Percentiles rank a stretch among this genome's conserved stretches.
These are phyloP conservation scores for Fragaria iinumae DNA, from an alignment of 306 rosid genomes.

Conservation along the genomic window DNA sequence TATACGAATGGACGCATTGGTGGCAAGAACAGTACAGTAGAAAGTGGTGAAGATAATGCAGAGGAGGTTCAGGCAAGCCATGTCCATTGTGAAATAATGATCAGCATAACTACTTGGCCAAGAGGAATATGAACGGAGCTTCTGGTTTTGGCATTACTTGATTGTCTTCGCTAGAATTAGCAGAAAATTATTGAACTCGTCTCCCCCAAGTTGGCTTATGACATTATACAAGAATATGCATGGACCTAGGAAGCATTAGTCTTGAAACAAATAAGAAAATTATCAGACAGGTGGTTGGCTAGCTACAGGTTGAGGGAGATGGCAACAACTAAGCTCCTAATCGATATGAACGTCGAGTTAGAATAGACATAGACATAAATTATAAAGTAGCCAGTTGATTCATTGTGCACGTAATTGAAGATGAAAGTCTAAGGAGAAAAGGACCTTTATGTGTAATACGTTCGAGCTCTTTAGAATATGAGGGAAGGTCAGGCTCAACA, in stretches of 20 bases:
- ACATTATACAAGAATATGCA: not conserved
- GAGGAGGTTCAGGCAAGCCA: constrained; percentile 4
- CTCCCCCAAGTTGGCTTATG: not conserved
- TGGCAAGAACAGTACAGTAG: not conserved
- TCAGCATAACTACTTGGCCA: not conserved
- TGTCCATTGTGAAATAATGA: not conserved
- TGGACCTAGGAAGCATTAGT: not conserved
- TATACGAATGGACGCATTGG: not conserved
- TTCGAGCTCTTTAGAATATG: not conserved
- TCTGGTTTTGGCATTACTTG: constrained; percentile 11
- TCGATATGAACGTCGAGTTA: not conserved
- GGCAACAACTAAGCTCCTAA: not conserved
- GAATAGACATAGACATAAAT: not conserved
- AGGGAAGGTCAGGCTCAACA: not conserved
- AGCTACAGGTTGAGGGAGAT: not conserved
- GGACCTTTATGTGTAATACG: not conserved
- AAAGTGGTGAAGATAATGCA: not conserved
- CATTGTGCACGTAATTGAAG: not conserved
- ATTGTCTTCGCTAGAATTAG: not conserved
- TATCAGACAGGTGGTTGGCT: not conserved
- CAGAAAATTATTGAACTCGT: not conserved
- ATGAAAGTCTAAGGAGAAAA: not conserved
- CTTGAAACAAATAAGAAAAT: not conserved
- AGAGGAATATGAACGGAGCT: not conserved
- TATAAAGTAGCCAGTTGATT: not conserved